phyloP scores from a whole-genome alignment of 148 eudicot genomes.

The Bassia scoparia region DNA sequence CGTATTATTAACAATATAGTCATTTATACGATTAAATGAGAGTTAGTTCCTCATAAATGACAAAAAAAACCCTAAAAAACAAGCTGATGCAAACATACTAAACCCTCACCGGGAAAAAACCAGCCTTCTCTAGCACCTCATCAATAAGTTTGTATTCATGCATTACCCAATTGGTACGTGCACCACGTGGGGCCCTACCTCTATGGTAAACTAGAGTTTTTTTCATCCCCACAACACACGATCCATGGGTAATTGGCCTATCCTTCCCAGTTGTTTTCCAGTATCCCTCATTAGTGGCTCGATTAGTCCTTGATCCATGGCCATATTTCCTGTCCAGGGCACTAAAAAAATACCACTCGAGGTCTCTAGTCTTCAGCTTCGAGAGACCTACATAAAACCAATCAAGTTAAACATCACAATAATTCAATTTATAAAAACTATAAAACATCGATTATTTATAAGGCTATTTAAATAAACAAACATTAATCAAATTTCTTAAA shows the following conservation, averaged over 20 bases:
- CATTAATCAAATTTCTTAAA: too few species aligned
- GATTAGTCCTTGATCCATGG: conserved; percentile 71
- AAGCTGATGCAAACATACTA: too few species aligned
- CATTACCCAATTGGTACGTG: conserved; percentile 93
- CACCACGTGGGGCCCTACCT: conserved; percentile 89
- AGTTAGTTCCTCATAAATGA: not conserved
- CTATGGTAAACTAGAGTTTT: conserved; percentile 85
- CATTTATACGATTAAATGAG: not conserved
- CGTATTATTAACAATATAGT: not conserved
- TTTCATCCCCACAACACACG: conserved; percentile 64
- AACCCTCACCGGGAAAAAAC: conserved; percentile 54
- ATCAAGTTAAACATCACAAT: not conserved
- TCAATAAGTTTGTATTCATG: conserved; percentile 83
- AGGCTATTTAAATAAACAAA: too few species aligned
- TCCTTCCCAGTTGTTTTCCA: conserved; percentile 90
- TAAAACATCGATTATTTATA: not conserved
- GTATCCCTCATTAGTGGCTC: conserved; percentile 78
- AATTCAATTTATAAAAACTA: not conserved
- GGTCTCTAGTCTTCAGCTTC: conserved; percentile 75
- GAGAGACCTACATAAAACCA: conserved; percentile 49
- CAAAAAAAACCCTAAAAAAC: not conserved
- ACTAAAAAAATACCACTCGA: conserved; percentile 94
- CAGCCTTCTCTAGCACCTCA: conserved; percentile 57
- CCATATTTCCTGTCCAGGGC: conserved; percentile 81
- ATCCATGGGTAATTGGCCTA: conserved; percentile 49